These are phyloP conservation scores for Biscutella laevigata DNA, from an alignment of 441 rosid genomes.

Conservation along the genomic window DNA sequence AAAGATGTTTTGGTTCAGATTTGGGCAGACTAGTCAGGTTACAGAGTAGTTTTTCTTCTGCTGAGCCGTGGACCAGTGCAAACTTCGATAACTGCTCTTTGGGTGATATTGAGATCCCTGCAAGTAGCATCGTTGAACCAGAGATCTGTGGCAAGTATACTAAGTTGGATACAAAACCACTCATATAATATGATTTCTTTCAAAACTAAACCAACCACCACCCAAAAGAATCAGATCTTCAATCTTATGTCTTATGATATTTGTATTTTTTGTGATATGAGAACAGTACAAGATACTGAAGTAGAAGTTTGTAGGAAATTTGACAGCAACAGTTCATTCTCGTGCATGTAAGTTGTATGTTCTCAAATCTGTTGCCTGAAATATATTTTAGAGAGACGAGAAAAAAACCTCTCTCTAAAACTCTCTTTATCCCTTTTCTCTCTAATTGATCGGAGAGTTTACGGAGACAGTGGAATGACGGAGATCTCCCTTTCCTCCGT, in stretches of 20 bases:
- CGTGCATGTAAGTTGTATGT: conserved; percentile 59
- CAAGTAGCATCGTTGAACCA: conserved; percentile 40
- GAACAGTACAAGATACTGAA: conserved; percentile 59
- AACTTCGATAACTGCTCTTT: conserved; percentile 35
- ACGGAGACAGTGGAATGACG: too few relatives aligned
- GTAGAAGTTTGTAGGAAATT: conserved; percentile 37
- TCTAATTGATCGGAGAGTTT: too few relatives aligned
- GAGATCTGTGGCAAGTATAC: conserved; percentile 78
- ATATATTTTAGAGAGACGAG: background rate
- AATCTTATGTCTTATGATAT: conserved; percentile 11
- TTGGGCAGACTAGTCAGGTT: conserved; percentile 59
- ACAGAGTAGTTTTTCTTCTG: conserved; percentile 47
- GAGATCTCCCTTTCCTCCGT: too few relatives aligned
- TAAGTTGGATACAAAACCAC: too few relatives aligned
- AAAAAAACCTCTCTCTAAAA: too few relatives aligned
- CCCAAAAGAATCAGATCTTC: background rate
- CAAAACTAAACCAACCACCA: background rate
- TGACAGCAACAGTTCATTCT: conserved; percentile 38
- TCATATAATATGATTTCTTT: too few relatives aligned
- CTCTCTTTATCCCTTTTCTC: too few relatives aligned
- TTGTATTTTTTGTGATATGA: conserved; percentile 16
- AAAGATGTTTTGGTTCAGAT: conserved; percentile 28
- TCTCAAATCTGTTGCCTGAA: conserved; percentile 50
- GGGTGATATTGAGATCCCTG: conserved; percentile 57
- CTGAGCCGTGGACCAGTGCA: conserved; percentile 40